Evolutionary conservation across 148 eudicot species (phyloP), one percentile per base, ranked within the genome.

Genomic region (Camellia lanceoleosa): DNA sequence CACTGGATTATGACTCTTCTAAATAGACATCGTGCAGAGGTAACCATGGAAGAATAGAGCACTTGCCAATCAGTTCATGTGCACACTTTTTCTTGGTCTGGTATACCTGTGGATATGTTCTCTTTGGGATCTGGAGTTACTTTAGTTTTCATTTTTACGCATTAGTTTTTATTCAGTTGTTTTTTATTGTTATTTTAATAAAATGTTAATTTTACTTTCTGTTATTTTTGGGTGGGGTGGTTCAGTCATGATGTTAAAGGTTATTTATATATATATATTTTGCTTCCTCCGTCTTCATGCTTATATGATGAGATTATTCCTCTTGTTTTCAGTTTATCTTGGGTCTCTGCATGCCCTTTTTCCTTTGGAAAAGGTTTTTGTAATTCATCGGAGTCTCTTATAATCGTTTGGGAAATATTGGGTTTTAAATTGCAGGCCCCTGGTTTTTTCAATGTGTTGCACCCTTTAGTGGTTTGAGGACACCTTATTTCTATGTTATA

Each of bases 1-100:
- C 91, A 94, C 78, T 97, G 99, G 99, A 90, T 97, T 81, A 91
- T 92, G 72, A 88, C 92, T 77, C 96, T 97, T 78, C 75, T 97
- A 79, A 88, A 88, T 59, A 94, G 94, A 82, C 93, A 94, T 82
- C 91, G 97, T 73, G 76, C 81, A 63, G 92, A 88, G 98, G 99
- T 97, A 83, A 78, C 64, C 11, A 60, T 55, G 41, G 63, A 20
- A 44, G 44, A 71, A 14, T 51, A 15, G 3, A 56, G 60, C 30
- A 30, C 18, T 47, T 54, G 7, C 19, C 62, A 20, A 12, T 47
- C 61, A 14, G 4, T 16, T 41, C 3, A 14, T 54, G 20, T 30
- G 76, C 46, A 44, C 61, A 49, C 52, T 49, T 49, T 3, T 0
- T 72, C 2, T 47, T 18, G 20, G 15, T 20, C 2, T 19, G 3